phyloP scores from a whole-genome alignment of 208 protist genomes.

The Trypanosoma conorhini region DNA sequence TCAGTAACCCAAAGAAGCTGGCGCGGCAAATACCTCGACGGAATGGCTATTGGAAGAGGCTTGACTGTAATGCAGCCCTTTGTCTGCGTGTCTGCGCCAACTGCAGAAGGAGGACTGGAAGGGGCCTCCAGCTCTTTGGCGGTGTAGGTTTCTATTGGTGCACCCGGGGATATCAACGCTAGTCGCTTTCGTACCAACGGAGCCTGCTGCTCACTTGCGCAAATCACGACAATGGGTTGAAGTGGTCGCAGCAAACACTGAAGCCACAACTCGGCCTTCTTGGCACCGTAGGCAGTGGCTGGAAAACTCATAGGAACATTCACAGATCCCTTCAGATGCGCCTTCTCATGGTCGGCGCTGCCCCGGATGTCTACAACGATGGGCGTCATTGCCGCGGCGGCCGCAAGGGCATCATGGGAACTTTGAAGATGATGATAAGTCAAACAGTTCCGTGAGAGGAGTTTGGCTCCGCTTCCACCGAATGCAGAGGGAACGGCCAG shows the following conservation, averaged over 20 bases:
- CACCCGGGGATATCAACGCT: conserved; percentile 37
- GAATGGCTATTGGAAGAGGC: not conserved
- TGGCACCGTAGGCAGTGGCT: conserved; percentile 56
- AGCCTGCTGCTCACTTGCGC: conserved; percentile 29
- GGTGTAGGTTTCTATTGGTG: conserved; percentile 34
- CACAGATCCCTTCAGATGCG: conserved; percentile 56
- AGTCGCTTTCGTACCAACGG: conserved; percentile 34
- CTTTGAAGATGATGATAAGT: not conserved
- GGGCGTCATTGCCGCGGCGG: conserved; percentile 6
- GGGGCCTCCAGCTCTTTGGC: conserved; percentile 34
- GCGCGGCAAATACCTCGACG: conserved; percentile 17
- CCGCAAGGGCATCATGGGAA: not conserved
- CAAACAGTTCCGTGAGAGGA: not conserved
- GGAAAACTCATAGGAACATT: conserved; percentile 82
- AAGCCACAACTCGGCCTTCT: conserved; percentile 82
- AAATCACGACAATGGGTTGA: conserved; percentile 60
- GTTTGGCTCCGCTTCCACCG: conserved; percentile 6
- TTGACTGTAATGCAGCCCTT: not conserved
- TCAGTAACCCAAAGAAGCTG: conserved; percentile 23
- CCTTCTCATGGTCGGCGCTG: conserved; percentile 44
- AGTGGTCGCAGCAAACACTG: conserved; percentile 64
- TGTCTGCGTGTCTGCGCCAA: not conserved
- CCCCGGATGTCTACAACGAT: conserved; percentile 65
- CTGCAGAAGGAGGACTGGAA: not conserved
- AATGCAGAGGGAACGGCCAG: conserved; percentile 30